Conservation (phyloP, 345 rosid genomes). For the Sapria himalayana region DNA sequence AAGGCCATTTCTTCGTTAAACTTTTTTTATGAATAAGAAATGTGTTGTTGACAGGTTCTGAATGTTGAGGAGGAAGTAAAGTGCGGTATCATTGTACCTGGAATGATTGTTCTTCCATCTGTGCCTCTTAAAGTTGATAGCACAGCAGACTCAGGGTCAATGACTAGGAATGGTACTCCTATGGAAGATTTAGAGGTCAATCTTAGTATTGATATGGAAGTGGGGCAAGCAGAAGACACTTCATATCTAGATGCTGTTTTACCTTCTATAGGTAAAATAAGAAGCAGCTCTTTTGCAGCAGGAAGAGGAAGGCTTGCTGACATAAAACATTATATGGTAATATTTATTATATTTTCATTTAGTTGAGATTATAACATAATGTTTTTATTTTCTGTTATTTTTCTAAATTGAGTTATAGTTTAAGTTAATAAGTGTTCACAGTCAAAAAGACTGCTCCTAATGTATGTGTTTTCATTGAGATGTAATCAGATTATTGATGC, state of each 20-base stretch:
- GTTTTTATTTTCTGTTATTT: too few relatives aligned
- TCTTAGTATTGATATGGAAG: conserved; percentile 45
- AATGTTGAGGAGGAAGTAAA: conserved; percentile 77
- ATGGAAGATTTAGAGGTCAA: conserved; percentile 40
- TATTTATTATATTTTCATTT: too few relatives aligned
- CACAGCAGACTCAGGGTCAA: conserved; percentile 40
- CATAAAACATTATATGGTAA: conserved; percentile 43
- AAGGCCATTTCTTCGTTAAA: too few relatives aligned
- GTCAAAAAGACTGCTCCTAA: too few relatives aligned
- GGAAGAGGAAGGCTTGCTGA: conserved; percentile 53
- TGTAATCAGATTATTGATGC: too few relatives aligned
- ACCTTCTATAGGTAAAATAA: conserved; percentile 39
- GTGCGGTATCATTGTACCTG: conserved; percentile 33
- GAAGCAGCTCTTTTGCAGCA: conserved; percentile 69
- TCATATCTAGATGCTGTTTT: conserved; percentile 30
- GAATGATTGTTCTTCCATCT: conserved; percentile 27
- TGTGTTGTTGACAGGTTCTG: conserved; percentile 36
- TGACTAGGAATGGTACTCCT: conserved; percentile 29
- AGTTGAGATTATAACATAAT: too few relatives aligned
- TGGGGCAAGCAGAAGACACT: conserved; percentile 47
- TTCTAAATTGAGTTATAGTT: too few relatives aligned
- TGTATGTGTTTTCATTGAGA: too few relatives aligned
- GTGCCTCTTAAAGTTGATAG: conserved; percentile 58
- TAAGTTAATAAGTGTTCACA: too few relatives aligned
- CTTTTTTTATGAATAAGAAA: too few relatives aligned